Evolutionary conservation across 2,329 filamentous ascomycete species (phyloP).

Genomic region (Aspergillus phoenicis): DNA sequence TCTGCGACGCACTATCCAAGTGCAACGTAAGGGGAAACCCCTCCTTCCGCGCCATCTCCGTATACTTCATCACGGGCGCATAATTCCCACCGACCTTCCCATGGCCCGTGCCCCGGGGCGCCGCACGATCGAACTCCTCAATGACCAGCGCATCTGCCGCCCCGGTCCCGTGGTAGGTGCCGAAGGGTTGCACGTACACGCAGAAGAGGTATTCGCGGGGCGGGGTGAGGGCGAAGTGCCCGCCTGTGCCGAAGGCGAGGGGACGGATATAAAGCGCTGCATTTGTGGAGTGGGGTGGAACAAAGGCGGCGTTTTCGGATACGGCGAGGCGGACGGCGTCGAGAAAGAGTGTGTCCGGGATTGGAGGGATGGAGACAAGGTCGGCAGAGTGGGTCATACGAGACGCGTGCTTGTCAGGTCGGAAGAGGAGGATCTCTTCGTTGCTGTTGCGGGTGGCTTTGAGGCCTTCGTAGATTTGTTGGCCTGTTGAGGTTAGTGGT

Average conservation of each 20-base stretch:
- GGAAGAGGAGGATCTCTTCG: slow-evolving; percentile 9
- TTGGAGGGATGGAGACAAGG: slow-evolving; percentile 5
- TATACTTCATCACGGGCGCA: slow-evolving; percentile 8
- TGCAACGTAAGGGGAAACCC: slow-evolving; percentile 9
- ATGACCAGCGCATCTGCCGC: slow-evolving; percentile 3
- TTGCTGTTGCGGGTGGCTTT: slow-evolving; percentile 6
- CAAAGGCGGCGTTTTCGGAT: background rate
- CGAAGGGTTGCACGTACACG: slow-evolving; percentile 3
- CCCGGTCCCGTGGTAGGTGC: slow-evolving; percentile 1
- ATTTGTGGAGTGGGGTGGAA: slow-evolving; percentile 4
- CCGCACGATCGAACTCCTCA: slow-evolving; percentile 14
- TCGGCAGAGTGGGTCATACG: slow-evolving; percentile 3
- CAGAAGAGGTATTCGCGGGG: background rate
- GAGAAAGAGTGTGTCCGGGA: background rate
- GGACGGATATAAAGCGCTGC: slow-evolving; percentile 9
- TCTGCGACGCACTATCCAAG: slow-evolving; percentile 2
- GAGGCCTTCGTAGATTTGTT: slow-evolving; percentile 11
- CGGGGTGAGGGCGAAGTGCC: background rate
- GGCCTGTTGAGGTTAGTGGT: background rate
- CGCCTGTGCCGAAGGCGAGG: slow-evolving; percentile 7
- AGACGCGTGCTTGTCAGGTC: background rate
- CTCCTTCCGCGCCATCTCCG: slow-evolving; percentile 7
- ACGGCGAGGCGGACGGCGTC: slow-evolving; percentile 9
- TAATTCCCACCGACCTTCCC: slow-evolving; percentile 12
- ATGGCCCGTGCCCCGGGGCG: background rate